Evolutionary conservation across 805 yeast species (phyloP), one percentile per base, ranked within the genome.

Genomic region (Metschnikowia henanensis): DNA sequence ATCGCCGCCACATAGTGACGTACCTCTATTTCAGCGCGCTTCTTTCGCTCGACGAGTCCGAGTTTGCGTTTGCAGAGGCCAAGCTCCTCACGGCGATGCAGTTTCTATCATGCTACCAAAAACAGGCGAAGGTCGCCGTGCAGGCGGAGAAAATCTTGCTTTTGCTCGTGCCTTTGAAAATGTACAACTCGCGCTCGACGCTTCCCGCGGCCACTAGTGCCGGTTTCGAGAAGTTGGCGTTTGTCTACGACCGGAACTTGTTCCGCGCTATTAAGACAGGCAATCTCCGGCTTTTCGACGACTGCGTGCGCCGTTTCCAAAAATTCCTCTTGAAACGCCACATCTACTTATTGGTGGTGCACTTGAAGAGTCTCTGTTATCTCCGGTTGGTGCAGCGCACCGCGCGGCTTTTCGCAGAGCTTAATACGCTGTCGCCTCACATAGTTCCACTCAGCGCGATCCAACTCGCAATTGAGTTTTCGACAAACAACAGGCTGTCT

Each of bases 21-120:
- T 87, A 80, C 60, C 66, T 80, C 37, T 90, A 85, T 64, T 87
- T 81, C 63, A 73, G 81, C 57, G 88, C 91, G 2, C 71, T 83
- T 12, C 70, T 86, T 41, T 74, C 80, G 38, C 77, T 84, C 31
- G 83, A 84, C 54, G 85, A 83, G 43, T 79, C 79, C 20, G 82
- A 85, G 45, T 80, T 77, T 51, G 62, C 46, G 3, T 63, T 64
- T 12, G 83, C 84, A 3, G 76, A 75, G 44, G 61, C 61, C 12
- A 75, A 79, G 54, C 70, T 88, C 35, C 62, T 70, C 10, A 57
- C 65, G 32, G 90, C 94, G 0, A 62, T 78, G 47, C 50, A 52
- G 9, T 52, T 68, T 23, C 51, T 68, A 28, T 37, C 61, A 8
- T 62, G 58, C 50, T 56, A 59, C 41, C 45, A 45, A 13, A 45